Conservation (phyloP, 352 stramenopile species). For the Globisporangium takayamanum region DNA sequence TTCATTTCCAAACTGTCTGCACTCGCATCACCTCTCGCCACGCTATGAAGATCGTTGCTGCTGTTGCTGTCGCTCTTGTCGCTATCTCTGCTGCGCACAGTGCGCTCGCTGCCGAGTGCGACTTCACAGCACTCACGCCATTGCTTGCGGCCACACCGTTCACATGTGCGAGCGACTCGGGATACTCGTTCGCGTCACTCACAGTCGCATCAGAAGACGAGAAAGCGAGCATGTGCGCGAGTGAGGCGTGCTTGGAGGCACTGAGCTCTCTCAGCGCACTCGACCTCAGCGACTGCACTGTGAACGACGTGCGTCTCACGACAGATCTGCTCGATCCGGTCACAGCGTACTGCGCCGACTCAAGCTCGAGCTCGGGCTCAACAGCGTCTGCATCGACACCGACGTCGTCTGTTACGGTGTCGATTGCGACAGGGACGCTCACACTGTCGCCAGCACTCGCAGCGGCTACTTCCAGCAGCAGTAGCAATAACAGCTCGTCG, state of each 20-base stretch:
- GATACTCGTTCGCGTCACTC: slow-evolving; percentile 29
- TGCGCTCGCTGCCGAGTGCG: slow-evolving; percentile 14
- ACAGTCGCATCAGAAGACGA: slow-evolving; percentile 17
- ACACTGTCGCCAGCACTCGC: slow-evolving; percentile 7
- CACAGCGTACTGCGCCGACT: slow-evolving; percentile 19
- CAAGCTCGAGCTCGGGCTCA: slow-evolving; percentile 12
- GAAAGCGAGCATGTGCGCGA: slow-evolving; percentile 25
- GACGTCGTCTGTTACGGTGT: slow-evolving; percentile 4
- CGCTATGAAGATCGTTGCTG: no score
- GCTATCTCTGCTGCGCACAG: neutral
- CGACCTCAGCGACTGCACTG: slow-evolving; percentile 27
- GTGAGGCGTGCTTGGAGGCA: slow-evolving; percentile 20
- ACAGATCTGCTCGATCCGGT: slow-evolving; percentile 27
- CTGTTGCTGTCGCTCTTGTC: neutral
- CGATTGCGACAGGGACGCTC: slow-evolving; percentile 3
- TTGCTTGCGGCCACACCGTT: slow-evolving; percentile 20
- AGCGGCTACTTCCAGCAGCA: slow-evolving; percentile 25
- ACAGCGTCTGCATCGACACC: slow-evolving; percentile 5
- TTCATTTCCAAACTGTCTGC: neutral
- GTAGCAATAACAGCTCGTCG: neutral
- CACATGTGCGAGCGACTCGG: slow-evolving; percentile 21
- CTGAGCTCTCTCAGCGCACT: slow-evolving; percentile 20
- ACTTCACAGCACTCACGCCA: slow-evolving; percentile 18
- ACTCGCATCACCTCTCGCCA: no score
- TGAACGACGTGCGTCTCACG: slow-evolving; percentile 22